Evolutionary conservation across 208 protist genomes (phyloP).

Genomic region (Porcisia deanei): DNA sequence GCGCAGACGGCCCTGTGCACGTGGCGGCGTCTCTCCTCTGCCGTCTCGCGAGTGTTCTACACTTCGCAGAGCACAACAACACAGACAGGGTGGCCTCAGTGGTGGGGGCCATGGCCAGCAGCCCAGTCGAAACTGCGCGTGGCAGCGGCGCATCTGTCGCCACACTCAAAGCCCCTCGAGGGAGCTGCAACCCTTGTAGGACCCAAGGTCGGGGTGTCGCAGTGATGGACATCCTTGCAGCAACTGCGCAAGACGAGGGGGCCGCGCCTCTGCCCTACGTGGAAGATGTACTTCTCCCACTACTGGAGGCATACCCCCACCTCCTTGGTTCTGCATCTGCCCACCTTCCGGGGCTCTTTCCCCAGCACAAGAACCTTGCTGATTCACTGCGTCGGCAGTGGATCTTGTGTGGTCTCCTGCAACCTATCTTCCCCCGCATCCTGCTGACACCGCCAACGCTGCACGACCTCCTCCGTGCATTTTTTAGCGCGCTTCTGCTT

Average conservation of each 20-base stretch:
- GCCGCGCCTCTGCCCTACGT: background rate
- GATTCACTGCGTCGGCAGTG: constrained; percentile 21
- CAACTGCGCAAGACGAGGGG: background rate
- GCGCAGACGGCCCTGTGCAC: background rate
- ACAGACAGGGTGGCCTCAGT: background rate
- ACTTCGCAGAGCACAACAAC: background rate
- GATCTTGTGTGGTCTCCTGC: constrained; percentile 25
- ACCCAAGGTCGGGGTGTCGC: background rate
- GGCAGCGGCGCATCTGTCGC: background rate
- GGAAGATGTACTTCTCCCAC: constrained; percentile 2
- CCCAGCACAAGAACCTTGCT: constrained; percentile 1
- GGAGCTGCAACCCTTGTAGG: background rate
- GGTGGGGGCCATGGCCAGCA: background rate
- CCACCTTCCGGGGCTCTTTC: background rate
- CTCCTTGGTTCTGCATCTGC: background rate
- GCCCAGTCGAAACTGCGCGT: no score
- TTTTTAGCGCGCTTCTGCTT: constrained; percentile 14
- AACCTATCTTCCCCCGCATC: constrained; percentile 20
- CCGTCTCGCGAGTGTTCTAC: constrained; percentile 19
- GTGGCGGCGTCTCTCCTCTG: constrained; percentile 18
- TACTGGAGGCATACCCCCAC: background rate
- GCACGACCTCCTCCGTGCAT: constrained; percentile 8
- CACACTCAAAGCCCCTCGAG: background rate
- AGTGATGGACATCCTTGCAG: background rate
- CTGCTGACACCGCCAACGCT: constrained; percentile 18